Percentiles rank a stretch among this genome's conserved stretches.
These are phyloP conservation scores for Thraustotheca clavata DNA, from an alignment of 352 stramenopile species.

Conservation along the genomic window DNA sequence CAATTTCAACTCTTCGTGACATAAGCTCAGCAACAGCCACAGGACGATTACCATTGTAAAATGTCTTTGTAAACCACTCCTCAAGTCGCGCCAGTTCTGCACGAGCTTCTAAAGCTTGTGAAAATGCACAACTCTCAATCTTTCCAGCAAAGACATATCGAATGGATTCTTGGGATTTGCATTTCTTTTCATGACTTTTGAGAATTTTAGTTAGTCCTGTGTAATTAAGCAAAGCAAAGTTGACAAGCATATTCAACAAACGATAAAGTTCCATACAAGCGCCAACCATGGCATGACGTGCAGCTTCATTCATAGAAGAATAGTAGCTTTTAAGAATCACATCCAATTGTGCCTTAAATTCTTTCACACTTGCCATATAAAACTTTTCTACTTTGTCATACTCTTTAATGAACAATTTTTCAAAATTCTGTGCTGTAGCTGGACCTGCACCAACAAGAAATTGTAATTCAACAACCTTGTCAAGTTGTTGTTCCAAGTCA, in stretches of 20 bases:
- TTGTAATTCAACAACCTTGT: slow-evolving; percentile 21
- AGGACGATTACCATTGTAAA: slow-evolving; percentile 58
- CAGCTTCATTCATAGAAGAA: slow-evolving; percentile 34
- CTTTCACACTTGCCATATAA: slow-evolving; percentile 75
- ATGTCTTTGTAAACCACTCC: slow-evolving; percentile 54
- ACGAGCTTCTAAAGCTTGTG: slow-evolving; percentile 39
- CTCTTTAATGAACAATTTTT: slow-evolving; percentile 68
- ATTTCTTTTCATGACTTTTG: slow-evolving; percentile 94
- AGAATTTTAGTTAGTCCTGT: slow-evolving; percentile 97
- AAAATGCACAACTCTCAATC: slow-evolving; percentile 45
- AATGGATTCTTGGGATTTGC: slow-evolving; percentile 35
- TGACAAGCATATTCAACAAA: slow-evolving; percentile 90
- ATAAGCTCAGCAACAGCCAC: slow-evolving; percentile 75
- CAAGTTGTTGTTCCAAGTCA: slow-evolving; percentile 26
- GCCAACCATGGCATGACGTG: slow-evolving; percentile 87
- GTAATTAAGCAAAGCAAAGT: slow-evolving; percentile 97
- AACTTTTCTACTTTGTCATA: slow-evolving; percentile 89
- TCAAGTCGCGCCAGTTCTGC: slow-evolving; percentile 53
- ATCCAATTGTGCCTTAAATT: slow-evolving; percentile 79
- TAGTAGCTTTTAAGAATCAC: slow-evolving; percentile 68
- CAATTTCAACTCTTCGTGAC: slow-evolving; percentile 60
- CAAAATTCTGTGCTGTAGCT: slow-evolving; percentile 46
- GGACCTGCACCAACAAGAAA: slow-evolving; percentile 24
- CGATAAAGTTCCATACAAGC: slow-evolving; percentile 92
- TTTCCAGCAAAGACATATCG: slow-evolving; percentile 38